Evolutionary conservation across 306 rosid species (phyloP).

Genomic region (Albizia julibrissin): DNA sequence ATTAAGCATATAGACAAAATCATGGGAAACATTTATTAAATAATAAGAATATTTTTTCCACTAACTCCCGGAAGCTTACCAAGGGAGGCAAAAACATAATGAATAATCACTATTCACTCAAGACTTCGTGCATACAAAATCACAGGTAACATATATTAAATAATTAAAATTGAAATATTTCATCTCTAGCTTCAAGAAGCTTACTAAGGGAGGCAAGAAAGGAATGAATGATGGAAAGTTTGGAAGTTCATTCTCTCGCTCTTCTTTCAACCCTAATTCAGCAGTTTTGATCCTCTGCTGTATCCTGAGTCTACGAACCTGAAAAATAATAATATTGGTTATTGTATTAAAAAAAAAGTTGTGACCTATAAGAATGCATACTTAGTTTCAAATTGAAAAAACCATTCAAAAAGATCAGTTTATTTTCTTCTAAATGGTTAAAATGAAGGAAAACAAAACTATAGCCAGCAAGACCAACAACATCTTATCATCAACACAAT

Average conservation of each 20-base stretch:
- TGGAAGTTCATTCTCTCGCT: constrained; percentile 89
- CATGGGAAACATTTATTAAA: constrained; percentile 3
- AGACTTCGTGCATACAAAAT: constrained; percentile 4
- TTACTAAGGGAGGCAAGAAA: constrained; percentile 95
- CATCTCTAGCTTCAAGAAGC: constrained; percentile 32
- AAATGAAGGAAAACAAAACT: neutral
- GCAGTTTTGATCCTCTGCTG: constrained; percentile 86
- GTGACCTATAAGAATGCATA: neutral
- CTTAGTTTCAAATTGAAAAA: constrained; percentile 4
- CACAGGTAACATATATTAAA: constrained; percentile 2
- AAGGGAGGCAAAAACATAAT: constrained; percentile 96
- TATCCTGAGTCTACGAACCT: constrained; percentile 97
- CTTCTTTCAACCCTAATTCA: constrained; percentile 69
- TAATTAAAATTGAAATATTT: constrained; percentile 10
- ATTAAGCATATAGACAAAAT: constrained; percentile 11
- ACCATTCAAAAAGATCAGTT: neutral
- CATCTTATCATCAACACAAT: neutral
- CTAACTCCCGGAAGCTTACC: constrained; percentile 51
- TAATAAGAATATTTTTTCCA: neutral
- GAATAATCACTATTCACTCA: constrained; percentile 40
- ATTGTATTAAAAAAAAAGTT: neutral
- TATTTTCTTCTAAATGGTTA: neutral
- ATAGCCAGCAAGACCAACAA: neutral
- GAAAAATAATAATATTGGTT: constrained; percentile 26
- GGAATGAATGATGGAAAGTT: constrained; percentile 94